Evolutionary conservation across 805 yeast genomes (phyloP).

Genomic region (Candida silvicultrix): DNA sequence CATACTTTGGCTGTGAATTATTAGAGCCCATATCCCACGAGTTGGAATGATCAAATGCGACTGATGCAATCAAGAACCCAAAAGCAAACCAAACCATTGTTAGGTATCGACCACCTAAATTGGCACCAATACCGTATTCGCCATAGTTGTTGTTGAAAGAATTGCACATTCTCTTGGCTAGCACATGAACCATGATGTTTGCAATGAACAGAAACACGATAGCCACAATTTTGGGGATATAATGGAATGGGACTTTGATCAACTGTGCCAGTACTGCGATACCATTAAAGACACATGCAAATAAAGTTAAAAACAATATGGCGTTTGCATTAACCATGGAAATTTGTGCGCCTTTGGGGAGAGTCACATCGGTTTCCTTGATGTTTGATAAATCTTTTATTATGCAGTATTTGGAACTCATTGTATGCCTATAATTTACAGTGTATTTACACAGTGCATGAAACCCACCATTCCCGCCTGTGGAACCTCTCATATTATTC

Average conservation of each 20-base stretch:
- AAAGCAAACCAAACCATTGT: not conserved
- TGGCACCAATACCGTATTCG: not conserved
- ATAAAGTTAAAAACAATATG: not conserved
- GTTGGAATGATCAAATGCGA: not conserved
- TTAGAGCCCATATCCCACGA: not conserved
- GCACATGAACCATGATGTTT: not conserved
- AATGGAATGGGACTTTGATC: not conserved
- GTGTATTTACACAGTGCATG: not conserved
- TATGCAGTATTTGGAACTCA: not conserved
- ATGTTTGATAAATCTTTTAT: not conserved
- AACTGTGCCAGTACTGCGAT: not conserved
- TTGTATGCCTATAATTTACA: not conserved
- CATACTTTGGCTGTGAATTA: not conserved
- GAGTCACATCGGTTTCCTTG: not conserved
- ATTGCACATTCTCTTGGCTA: not conserved
- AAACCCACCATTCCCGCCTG: not conserved
- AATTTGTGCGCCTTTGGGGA: not conserved
- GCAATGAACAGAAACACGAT: not conserved
- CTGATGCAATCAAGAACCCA: not conserved
- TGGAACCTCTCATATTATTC: not conserved
- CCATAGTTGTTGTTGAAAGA: not conserved
- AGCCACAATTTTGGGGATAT: not conserved
- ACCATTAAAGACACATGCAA: not conserved
- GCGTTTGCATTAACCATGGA: not conserved
- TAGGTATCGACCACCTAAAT: not conserved